phyloP scores from a whole-genome alignment of 352 stramenopile genomes.

The Blastocystis sp. region DNA sequence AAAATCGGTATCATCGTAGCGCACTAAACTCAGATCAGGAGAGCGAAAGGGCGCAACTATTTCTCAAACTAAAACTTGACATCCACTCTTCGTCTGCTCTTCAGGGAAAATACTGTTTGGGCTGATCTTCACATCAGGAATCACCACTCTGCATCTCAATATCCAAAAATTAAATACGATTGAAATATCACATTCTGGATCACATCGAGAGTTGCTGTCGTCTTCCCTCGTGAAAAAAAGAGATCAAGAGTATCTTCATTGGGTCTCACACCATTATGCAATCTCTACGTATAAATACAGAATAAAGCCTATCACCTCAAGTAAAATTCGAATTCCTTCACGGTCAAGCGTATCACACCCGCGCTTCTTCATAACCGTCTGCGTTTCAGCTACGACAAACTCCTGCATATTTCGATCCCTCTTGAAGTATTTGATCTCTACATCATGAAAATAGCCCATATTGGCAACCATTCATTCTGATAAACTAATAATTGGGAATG shows the following conservation, averaged over 20 bases:
- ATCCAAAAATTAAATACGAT: neutral
- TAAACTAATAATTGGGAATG: neutral
- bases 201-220: neutral
- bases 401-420: constrained; percentile 19
- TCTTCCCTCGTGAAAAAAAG: constrained; percentile 12
- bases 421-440: neutral
- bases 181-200: constrained; percentile 8
- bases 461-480: neutral
- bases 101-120: constrained; percentile 3
- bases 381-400: neutral
- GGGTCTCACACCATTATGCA: constrained; percentile 11
- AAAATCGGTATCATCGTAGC: constrained; percentile 44
- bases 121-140: constrained; percentile 15
- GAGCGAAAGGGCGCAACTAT: neutral
- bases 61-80: neutral
- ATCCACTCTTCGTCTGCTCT: constrained; percentile 2
- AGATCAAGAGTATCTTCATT: constrained; percentile 1
- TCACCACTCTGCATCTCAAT: neutral
- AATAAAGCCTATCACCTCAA: neutral
- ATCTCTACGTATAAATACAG: neutral
- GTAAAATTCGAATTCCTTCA: neutral
- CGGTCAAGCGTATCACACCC: neutral
- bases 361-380: constrained; percentile 5
- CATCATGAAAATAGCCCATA: neutral
- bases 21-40: neutral